phyloP scores from a whole-genome alignment of 2,329 filamentous ascomycete species.

The Zymoseptoria ardabiliae region DNA sequence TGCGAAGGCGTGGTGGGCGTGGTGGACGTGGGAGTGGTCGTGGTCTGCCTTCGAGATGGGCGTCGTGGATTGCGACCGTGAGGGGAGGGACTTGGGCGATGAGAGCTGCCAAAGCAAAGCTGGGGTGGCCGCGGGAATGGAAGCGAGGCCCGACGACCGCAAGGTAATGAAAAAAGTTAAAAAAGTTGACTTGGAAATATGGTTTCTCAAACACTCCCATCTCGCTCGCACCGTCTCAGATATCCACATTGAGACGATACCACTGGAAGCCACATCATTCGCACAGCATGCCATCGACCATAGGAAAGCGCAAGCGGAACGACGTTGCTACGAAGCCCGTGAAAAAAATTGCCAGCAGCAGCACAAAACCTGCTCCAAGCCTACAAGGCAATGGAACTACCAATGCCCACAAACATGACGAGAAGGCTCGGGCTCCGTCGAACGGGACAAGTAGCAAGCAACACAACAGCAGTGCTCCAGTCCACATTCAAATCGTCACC shows the following conservation, averaged over 20 bases:
- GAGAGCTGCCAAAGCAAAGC: too few species aligned
- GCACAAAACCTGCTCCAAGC: constrained; percentile 4
- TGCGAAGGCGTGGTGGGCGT: neutral
- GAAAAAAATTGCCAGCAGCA: constrained; percentile 12
- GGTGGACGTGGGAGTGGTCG: neutral
- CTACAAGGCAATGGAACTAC: constrained; percentile 1
- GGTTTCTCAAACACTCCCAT: neutral
- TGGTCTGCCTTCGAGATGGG: too few species aligned
- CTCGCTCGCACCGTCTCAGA: neutral
- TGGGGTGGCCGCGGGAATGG: too few species aligned
- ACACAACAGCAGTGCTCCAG: constrained; percentile 12
- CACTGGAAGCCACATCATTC: neutral
- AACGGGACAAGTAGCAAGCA: neutral
- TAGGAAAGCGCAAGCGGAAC: constrained; percentile 17
- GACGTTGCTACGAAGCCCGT: constrained; percentile 6
- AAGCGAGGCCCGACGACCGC: too few species aligned
- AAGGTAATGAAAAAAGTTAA: too few species aligned
- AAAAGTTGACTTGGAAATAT: neutral
- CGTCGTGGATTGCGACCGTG: too few species aligned
- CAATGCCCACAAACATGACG: neutral
- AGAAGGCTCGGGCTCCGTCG: neutral
- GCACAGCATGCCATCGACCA: constrained; percentile 1
- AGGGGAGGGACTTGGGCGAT: too few species aligned
- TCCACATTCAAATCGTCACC: constrained; percentile 79
- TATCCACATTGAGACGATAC: neutral